Conservation (phyloP, 1,139 yeast genomes). For the Pichia sp. region DNA sequence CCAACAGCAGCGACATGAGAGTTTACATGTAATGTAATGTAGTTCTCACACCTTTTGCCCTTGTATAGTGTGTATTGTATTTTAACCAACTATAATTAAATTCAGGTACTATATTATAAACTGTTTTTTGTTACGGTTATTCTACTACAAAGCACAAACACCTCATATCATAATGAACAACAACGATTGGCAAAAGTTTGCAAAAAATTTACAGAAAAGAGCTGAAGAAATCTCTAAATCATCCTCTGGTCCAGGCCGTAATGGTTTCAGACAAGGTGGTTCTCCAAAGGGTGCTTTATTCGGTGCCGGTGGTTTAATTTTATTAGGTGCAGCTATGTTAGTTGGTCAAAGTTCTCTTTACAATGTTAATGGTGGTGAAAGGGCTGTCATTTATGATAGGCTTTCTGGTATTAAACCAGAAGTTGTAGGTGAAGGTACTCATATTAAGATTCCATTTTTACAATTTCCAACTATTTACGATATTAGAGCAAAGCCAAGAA, state of each 20-base stretch:
- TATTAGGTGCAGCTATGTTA: constrained; percentile 67
- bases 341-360: constrained; percentile 71
- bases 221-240: constrained; percentile 45
- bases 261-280: constrained; percentile 27
- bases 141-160: neutral
- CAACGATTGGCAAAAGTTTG: constrained; percentile 62
- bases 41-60: neutral
- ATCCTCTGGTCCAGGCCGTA: constrained; percentile 33
- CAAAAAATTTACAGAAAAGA: constrained; percentile 58
- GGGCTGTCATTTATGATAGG: constrained; percentile 92
- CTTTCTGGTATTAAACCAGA: constrained; percentile 78
- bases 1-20: neutral
- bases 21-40: neutral
- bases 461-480: constrained; percentile 91
- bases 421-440: constrained; percentile 93
- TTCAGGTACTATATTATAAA: too few species aligned
- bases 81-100: neutral
- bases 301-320: constrained; percentile 71
- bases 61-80: neutral
- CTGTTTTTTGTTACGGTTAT: too few species aligned
- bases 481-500: constrained; percentile 95
- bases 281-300: constrained; percentile 56
- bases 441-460: constrained; percentile 87
- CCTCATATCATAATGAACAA: constrained; percentile 29
- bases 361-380: constrained; percentile 98